These are phyloP conservation scores for Plasmodium vivax DNA, from an alignment of 169 alveolate genomes.

Conservation along the genomic window DNA sequence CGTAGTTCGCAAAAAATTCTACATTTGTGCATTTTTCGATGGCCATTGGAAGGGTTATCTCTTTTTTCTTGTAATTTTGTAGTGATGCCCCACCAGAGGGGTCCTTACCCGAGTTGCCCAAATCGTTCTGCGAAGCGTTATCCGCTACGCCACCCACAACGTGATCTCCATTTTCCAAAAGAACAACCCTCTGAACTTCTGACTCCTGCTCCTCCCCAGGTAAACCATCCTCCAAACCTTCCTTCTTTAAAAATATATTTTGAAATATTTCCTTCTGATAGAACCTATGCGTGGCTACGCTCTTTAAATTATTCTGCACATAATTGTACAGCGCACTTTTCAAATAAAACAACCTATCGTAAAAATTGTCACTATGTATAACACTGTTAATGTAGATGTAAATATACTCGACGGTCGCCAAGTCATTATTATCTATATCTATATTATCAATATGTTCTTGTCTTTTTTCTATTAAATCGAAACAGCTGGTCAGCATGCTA, in stretches of 20 bases:
- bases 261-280: conserved; percentile 73
- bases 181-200: neutral
- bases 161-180: neutral
- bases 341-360: conserved; percentile 69
- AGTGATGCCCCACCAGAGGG: neutral
- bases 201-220: neutral
- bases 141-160: neutral
- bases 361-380: conserved; percentile 71
- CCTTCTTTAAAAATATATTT: conserved; percentile 48
- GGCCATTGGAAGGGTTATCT: neutral
- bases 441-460: conserved; percentile 60
- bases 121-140: neutral
- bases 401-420: conserved; percentile 50
- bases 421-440: conserved; percentile 63
- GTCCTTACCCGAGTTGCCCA: neutral
- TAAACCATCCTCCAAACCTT: neutral
- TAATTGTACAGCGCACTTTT: conserved; percentile 45
- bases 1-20: conserved; percentile 27
- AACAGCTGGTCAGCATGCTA: conserved; percentile 19
- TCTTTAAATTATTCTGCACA: conserved; percentile 60
- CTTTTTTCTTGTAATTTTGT: conserved; percentile 2
- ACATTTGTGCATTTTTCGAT: conserved; percentile 46
- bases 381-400: conserved; percentile 61
- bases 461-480: conserved; percentile 63
- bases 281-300: conserved; percentile 74